Percentiles rank a stretch among this genome's conserved stretches.
These are phyloP conservation scores for Canna indica DNA, from an alignment of 176 grass and related monocot genomes.

Conservation along the genomic window DNA sequence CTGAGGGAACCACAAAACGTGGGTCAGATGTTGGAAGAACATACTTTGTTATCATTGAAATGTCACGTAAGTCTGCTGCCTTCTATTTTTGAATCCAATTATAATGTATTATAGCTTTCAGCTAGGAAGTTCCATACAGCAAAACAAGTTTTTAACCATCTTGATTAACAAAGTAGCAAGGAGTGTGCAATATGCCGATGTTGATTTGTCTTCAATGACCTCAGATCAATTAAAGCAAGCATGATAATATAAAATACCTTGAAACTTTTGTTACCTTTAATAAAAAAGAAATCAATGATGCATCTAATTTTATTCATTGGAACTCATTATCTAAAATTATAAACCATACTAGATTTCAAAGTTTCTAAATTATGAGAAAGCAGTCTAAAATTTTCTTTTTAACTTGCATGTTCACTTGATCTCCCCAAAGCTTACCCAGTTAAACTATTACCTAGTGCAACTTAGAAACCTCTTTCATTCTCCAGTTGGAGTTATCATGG, in stretches of 20 bases:
- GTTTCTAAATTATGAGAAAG: background rate
- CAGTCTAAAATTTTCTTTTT: too few species aligned
- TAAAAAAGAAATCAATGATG: too few species aligned
- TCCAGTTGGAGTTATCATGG: too few species aligned
- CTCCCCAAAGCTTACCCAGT: too few species aligned
- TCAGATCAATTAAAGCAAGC: background rate
- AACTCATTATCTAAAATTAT: too few species aligned
- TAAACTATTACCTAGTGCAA: too few species aligned
- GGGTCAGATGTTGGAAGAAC: constrained; percentile 67
- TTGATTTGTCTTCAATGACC: background rate
- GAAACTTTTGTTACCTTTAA: too few species aligned
- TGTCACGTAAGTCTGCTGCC: constrained; percentile 63
- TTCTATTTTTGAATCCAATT: background rate
- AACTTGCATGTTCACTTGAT: background rate
- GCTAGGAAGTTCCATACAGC: background rate
- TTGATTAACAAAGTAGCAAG: background rate
- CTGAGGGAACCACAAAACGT: constrained; percentile 44
- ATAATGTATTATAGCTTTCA: background rate
- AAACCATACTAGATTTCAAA: too few species aligned
- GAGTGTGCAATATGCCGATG: background rate
- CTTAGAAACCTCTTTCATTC: too few species aligned
- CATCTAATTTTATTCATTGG: too few species aligned
- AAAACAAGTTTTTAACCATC: background rate
- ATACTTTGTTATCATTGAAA: constrained; percentile 90
- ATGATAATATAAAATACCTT: background rate